Conservation (phyloP, 305 asterid genomes). For the Andrographis paniculata region DNA sequence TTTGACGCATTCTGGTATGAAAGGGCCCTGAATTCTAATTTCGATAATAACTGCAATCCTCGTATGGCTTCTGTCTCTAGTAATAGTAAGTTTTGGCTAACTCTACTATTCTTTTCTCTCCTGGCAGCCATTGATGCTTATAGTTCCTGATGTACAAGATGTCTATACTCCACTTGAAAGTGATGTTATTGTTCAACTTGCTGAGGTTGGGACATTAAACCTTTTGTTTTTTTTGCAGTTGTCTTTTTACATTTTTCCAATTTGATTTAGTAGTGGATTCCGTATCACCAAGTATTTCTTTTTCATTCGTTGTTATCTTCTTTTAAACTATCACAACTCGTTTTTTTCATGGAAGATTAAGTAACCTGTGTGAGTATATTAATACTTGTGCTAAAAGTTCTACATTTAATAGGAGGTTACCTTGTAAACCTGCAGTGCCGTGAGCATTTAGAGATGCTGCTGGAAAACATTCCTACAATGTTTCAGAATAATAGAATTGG, state of each 20-base stretch:
- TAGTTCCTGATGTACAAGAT: conserved; percentile 96
- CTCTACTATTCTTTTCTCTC: conserved; percentile 19
- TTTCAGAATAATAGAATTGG: conserved; percentile 75
- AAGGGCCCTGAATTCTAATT: background rate
- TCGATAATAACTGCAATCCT: too few species aligned
- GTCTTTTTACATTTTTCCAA: conserved; percentile 6
- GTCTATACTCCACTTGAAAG: conserved; percentile 96
- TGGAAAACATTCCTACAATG: conserved; percentile 90
- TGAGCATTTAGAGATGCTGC: conserved; percentile 77
- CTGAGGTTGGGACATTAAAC: conserved; percentile 58
- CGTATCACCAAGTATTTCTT: background rate
- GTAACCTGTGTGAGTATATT: conserved; percentile 1
- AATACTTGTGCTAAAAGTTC: conserved; percentile 8
- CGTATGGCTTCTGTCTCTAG: too few species aligned
- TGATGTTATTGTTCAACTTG: conserved; percentile 84
- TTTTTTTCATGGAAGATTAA: background rate
- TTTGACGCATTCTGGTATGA: background rate
- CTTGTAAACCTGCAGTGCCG: conserved; percentile 59
- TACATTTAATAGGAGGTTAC: conserved; percentile 13
- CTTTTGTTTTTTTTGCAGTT: background rate
- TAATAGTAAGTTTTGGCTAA: background rate
- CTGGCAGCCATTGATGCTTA: conserved; percentile 95
- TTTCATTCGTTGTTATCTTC: background rate
- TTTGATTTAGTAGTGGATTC: background rate
- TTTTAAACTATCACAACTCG: background rate